A percentile compares a stretch with the other conserved stretches of the same genome.
phyloP scores from a whole-genome alignment of 2,329 filamentous ascomycete genomes.

The Lojkania enalia region DNA sequence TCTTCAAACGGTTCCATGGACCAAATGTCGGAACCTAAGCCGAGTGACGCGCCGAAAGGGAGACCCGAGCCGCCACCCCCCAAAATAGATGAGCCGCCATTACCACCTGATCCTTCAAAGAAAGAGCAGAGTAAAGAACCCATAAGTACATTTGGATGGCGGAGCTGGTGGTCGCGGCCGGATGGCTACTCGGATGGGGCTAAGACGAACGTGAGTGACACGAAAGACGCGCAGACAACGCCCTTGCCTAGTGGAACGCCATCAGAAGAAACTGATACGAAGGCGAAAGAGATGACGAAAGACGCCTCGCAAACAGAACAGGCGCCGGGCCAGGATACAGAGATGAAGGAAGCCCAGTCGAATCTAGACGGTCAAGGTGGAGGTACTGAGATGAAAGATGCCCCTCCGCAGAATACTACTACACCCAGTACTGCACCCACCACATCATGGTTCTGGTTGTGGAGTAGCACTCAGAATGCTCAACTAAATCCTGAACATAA shows the following conservation, averaged over 20 bases:
- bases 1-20: slow-evolving; percentile 43
- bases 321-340: slow-evolving; percentile 17
- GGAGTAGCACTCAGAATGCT: slow-evolving; percentile 53
- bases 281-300: slow-evolving; percentile 29
- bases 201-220: slow-evolving; percentile 31
- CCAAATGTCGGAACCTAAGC: slow-evolving; percentile 27
- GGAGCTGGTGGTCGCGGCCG: slow-evolving; percentile 56
- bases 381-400: slow-evolving; percentile 23
- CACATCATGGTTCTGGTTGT: slow-evolving; percentile 54
- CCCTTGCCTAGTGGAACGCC: slow-evolving; percentile 46
- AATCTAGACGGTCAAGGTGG: slow-evolving; percentile 3
- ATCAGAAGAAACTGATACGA: slow-evolving; percentile 36
- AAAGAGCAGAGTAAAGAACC: slow-evolving; percentile 16
- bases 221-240: slow-evolving; percentile 44
- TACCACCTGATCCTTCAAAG: slow-evolving; percentile 48
- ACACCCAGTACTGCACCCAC: slow-evolving; percentile 24
- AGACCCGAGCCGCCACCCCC: slow-evolving; percentile 12
- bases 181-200: slow-evolving; percentile 50
- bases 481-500: slow-evolving; percentile 30
- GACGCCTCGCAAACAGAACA: slow-evolving; percentile 2
- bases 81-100: slow-evolving; percentile 41
- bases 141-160: slow-evolving; percentile 45
- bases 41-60: slow-evolving; percentile 17
- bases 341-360: slow-evolving; percentile 24
- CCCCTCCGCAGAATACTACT: slow-evolving; percentile 4